phyloP scores from a whole-genome alignment of 129 eudicot genomes.

The Sambucus nigra region DNA sequence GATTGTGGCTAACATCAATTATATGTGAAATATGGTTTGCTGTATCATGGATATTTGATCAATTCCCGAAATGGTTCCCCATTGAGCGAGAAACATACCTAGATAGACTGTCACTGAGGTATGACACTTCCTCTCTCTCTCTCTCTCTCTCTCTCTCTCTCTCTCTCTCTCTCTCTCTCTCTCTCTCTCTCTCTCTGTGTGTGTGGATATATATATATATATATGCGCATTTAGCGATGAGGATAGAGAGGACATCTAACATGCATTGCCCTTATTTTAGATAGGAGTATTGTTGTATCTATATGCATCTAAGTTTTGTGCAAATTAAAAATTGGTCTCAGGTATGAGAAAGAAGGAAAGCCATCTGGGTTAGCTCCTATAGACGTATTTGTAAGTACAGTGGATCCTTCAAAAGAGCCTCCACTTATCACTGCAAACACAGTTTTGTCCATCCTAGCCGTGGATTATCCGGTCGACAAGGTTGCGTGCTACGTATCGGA shows the following conservation, averaged over 20 bases:
- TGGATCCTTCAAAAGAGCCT: conserved; percentile 84
- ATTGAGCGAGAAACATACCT: conserved; percentile 85
- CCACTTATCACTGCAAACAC: conserved; percentile 92
- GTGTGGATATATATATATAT: not conserved
- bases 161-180: not conserved
- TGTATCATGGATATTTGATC: conserved; percentile 83
- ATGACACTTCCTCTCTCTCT: conserved; percentile 3
- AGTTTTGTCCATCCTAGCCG: conserved; percentile 77
- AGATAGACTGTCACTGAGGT: conserved; percentile 80
- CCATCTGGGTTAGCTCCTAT: conserved; percentile 74
- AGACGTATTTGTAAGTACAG: conserved; percentile 76
- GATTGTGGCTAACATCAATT: conserved; percentile 74
- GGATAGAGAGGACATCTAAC: too few relatives aligned
- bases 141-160: not conserved
- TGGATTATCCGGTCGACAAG: conserved; percentile 82
- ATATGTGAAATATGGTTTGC: conserved; percentile 94
- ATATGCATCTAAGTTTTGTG: not conserved
- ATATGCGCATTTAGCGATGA: not conserved
- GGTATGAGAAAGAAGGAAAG: conserved; percentile 94
- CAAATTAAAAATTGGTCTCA: conserved; percentile 6
- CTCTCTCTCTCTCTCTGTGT: conserved; percentile 1
- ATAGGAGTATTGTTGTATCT: too few relatives aligned
- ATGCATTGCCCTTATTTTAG: too few relatives aligned
- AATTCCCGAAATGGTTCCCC: conserved; percentile 81
- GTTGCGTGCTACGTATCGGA: conserved; percentile 92